These are phyloP conservation scores for Pythium periplocum DNA, from an alignment of 352 stramenopile genomes.

Conservation along the genomic window DNA sequence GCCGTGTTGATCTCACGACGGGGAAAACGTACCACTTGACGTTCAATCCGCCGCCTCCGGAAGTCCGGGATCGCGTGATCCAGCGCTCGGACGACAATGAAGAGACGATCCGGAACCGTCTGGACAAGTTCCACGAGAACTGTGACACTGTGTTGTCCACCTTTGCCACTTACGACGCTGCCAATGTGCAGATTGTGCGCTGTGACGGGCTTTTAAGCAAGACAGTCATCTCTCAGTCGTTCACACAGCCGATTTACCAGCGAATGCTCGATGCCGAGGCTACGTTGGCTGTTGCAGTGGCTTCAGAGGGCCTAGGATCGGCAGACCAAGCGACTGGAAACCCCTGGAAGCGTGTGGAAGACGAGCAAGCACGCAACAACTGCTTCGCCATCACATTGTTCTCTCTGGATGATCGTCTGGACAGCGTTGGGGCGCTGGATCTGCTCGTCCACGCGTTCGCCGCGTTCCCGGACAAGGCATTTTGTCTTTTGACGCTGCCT, in stretches of 20 bases:
- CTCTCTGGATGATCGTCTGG: constrained; percentile 24
- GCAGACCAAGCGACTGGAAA: background rate
- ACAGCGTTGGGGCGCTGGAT: constrained; percentile 15
- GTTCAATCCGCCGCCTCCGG: constrained; percentile 87
- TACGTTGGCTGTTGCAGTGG: constrained; percentile 10
- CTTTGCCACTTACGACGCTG: constrained; percentile 26
- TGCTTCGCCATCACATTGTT: constrained; percentile 36
- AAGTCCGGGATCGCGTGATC: constrained; percentile 57
- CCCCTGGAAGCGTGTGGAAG: constrained; percentile 13
- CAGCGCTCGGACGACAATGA: constrained; percentile 92
- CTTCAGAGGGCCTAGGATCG: background rate
- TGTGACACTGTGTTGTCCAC: constrained; percentile 36
- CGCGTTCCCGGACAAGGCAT: constrained; percentile 24
- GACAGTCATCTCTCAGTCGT: constrained; percentile 32
- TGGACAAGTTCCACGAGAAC: constrained; percentile 82
- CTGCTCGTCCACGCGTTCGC: constrained; percentile 27
- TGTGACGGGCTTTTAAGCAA: constrained; percentile 52
- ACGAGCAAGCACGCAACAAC: constrained; percentile 17
- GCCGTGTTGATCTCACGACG: constrained; percentile 90
- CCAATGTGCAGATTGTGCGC: constrained; percentile 47
- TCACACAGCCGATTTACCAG: constrained; percentile 44
- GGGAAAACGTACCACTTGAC: constrained; percentile 95
- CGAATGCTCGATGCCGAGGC: constrained; percentile 33
- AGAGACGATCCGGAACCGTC: constrained; percentile 84
- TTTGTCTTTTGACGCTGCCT: constrained; percentile 28